These are phyloP conservation scores for Paraconiothyrium brasiliense DNA, from an alignment of 2,329 filamentous ascomycete genomes.

Conservation along the genomic window DNA sequence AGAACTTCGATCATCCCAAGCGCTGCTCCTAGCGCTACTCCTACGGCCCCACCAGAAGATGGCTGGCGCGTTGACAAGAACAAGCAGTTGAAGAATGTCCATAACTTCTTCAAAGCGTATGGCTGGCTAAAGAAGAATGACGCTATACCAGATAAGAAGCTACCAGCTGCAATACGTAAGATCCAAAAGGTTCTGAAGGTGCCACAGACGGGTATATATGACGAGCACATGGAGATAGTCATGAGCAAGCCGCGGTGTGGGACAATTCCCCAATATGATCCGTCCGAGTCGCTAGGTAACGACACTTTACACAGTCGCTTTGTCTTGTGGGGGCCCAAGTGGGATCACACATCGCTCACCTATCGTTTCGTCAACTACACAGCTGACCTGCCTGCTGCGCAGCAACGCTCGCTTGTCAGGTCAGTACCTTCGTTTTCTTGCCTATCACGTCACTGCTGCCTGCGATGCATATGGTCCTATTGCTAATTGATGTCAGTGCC, in stretches of 20 bases:
- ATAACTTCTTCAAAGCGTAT: slow-evolving; percentile 42
- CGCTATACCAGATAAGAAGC: slow-evolving; percentile 32
- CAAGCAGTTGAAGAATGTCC: slow-evolving; percentile 36
- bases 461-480: not conserved
- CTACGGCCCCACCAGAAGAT: slow-evolving; percentile 18
- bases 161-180: slow-evolving; percentile 38
- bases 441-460: not conserved
- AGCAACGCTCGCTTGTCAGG: slow-evolving; percentile 35
- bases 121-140: slow-evolving; percentile 36
- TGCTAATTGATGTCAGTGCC: slow-evolving; percentile 16
- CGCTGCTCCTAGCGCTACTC: slow-evolving; percentile 20
- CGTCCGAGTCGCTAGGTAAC: slow-evolving; percentile 26
- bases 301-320: slow-evolving; percentile 29
- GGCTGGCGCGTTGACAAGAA: slow-evolving; percentile 25
- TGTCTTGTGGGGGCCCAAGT: slow-evolving; percentile 41
- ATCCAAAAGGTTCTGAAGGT: slow-evolving; percentile 38
- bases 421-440: slow-evolving; percentile 18
- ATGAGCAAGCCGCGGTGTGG: slow-evolving; percentile 39
- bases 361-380: slow-evolving; percentile 41
- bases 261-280: slow-evolving; percentile 35
- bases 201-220: slow-evolving; percentile 37
- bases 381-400: slow-evolving; percentile 27
- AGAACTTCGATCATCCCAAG: slow-evolving; percentile 35
- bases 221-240: slow-evolving; percentile 35
- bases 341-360: slow-evolving; percentile 36